Conservation (phyloP, 2,329 filamentous ascomycete genomes). For the Arthroderma sp. region DNA sequence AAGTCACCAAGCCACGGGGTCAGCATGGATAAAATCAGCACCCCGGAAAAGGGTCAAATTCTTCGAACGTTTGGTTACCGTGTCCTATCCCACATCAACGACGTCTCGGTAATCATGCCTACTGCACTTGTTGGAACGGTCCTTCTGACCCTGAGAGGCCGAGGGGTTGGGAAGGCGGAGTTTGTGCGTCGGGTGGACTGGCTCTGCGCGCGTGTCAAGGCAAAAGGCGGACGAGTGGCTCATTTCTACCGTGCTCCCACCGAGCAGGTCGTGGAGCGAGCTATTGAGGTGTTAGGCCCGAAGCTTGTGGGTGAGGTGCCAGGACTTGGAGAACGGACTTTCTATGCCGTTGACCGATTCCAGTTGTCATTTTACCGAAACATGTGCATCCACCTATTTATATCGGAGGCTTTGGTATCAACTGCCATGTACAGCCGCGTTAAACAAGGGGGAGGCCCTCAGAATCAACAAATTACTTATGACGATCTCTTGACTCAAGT, state of each 20-base stretch:
- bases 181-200: constrained; percentile 78
- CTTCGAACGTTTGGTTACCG: constrained; percentile 81
- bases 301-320: constrained; percentile 71
- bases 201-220: constrained; percentile 67
- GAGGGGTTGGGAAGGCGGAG: constrained; percentile 79
- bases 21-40: constrained; percentile 29
- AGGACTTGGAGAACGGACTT: constrained; percentile 78
- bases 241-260: constrained; percentile 78
- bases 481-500: constrained; percentile 64
- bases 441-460: constrained; percentile 77
- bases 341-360: constrained; percentile 89
- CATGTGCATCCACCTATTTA: constrained; percentile 98
- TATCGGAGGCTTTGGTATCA: constrained; percentile 81
- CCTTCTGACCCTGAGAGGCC: constrained; percentile 74
- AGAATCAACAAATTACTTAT: constrained; percentile 67
- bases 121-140: constrained; percentile 92
- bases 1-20: constrained; percentile 23
- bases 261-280: constrained; percentile 71
- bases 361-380: constrained; percentile 97
- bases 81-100: constrained; percentile 86
- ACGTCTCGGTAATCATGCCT: constrained; percentile 94
- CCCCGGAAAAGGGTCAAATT: constrained; percentile 53
- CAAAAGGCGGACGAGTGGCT: constrained; percentile 81
- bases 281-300: constrained; percentile 79
- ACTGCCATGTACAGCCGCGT: constrained; percentile 81